Conservation (phyloP, 192 early-diverging fungal genomes). For the Powellomyces hirtus region DNA sequence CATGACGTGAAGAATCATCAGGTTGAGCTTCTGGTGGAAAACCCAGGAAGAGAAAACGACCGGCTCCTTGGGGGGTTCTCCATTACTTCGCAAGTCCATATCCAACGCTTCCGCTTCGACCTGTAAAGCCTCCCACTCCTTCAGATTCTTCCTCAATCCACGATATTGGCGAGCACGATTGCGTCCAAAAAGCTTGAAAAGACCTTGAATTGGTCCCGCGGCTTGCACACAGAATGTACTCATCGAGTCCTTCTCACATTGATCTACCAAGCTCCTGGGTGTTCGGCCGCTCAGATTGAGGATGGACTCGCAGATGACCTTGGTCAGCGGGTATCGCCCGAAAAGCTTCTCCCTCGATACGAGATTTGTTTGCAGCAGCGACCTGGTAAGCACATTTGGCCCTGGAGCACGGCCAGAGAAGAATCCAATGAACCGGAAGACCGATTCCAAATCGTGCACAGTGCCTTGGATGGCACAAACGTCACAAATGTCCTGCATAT, state of each 20-base stretch:
- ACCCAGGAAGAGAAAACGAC: slow-evolving; percentile 68
- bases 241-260: no score
- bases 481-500: slow-evolving; percentile 12
- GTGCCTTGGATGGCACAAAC: background rate
- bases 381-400: slow-evolving; percentile 41
- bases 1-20: slow-evolving; percentile 53
- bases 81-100: background rate
- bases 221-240: background rate
- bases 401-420: slow-evolving; percentile 32
- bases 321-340: background rate
- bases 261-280: background rate
- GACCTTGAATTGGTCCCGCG: slow-evolving; percentile 49
- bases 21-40: slow-evolving; percentile 56
- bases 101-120: slow-evolving; percentile 41
- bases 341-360: slow-evolving; percentile 15
- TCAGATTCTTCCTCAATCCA: slow-evolving; percentile 55
- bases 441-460: background rate
- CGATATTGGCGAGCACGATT: slow-evolving; percentile 63
- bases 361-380: slow-evolving; percentile 13
- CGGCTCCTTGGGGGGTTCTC: slow-evolving; percentile 1
- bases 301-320: background rate
- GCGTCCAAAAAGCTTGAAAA: slow-evolving; percentile 52
- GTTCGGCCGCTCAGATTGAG: background rate
- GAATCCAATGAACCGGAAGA: background rate
- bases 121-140: slow-evolving; percentile 59